Base-by-base conservation (phyloP, 352 stramenopile genomes). In the Thalassiosira hispida region DNA sequence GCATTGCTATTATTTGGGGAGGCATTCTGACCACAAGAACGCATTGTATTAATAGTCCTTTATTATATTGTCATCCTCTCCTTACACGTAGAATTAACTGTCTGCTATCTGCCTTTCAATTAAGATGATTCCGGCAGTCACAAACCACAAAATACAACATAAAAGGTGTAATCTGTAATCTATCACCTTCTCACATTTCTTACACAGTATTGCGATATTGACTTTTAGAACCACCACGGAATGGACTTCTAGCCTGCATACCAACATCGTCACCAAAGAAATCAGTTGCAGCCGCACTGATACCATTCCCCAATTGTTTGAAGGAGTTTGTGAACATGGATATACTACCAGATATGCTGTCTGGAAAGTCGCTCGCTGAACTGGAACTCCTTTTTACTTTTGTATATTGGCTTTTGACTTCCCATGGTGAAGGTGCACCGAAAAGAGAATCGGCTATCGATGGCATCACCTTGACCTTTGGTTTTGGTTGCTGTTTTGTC, bases 1-100 rank as follows among this genome's bases (percentile, higher is more conserved):
- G 63, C 71, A 23, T 23, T 87, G 29, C 57, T 90, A 27, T 11
- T 84, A 38, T 29, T 51, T 25, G 52, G 51, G 22, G 52, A 60
- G n/a, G 20, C 8, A 46, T 78, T 63, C 51, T 74, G 25, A 52
- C 1, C 27, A 16, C 6, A 9, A 35, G 25, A 46, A 18, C 22
- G 53, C 44, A n/a, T 14, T 22, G 44, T 20, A 55, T 42, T 12
- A 49, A 2, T 5, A 49, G 9, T 49, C 9, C 16, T 49, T 16
- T 16, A 49, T 49, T 20, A 42, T 42, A 42, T 42, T 5, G 12
- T 12, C 12, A 42, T 42, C 35, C 35, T 42, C n/a, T n/a, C n/a
- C n/a, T n/a, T n/a, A n/a, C 3, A 8, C 31, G 31, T 9, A 38
- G 3, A 38, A 38, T 38, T 38, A 9, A 8, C 31, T 38, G 3